These are phyloP conservation scores for Candida methanosorbosa DNA, from an alignment of 805 yeast species.

Conservation along the genomic window DNA sequence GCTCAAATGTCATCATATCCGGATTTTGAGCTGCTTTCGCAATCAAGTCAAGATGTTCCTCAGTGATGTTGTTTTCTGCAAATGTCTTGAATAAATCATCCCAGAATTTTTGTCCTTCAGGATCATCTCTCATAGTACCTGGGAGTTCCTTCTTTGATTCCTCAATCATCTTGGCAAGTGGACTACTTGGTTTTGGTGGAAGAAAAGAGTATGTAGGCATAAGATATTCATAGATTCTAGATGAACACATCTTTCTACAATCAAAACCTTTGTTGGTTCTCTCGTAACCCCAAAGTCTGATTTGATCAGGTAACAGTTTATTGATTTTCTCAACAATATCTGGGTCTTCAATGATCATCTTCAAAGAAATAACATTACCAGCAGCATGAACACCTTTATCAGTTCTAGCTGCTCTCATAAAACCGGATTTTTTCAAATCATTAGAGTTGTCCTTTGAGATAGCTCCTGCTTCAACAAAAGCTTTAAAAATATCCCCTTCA, in stretches of 20 bases:
- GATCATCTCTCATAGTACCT: slow-evolving; percentile 50
- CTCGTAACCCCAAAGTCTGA: slow-evolving; percentile 88
- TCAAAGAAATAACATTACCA: slow-evolving; percentile 81
- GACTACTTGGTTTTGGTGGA: slow-evolving; percentile 78
- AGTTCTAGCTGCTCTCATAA: slow-evolving; percentile 81
- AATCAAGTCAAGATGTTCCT: slow-evolving; percentile 27
- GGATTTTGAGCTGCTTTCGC: slow-evolving; percentile 28
- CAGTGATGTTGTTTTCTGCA: slow-evolving; percentile 28
- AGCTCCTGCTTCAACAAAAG: slow-evolving; percentile 82
- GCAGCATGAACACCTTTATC: slow-evolving; percentile 99
- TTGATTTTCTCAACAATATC: slow-evolving; percentile 71
- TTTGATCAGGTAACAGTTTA: slow-evolving; percentile 67
- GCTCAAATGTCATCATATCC: slow-evolving; percentile 25
- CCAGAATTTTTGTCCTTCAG: slow-evolving; percentile 77
- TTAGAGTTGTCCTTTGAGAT: slow-evolving; percentile 78
- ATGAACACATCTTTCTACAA: slow-evolving; percentile 90
- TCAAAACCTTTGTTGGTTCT: slow-evolving; percentile 88
- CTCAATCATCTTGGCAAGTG: slow-evolving; percentile 51
- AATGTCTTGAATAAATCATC: slow-evolving; percentile 31
- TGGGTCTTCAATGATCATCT: slow-evolving; percentile 75
- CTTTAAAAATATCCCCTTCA: slow-evolving; percentile 81
- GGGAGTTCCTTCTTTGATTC: slow-evolving; percentile 47
- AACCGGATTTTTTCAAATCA: slow-evolving; percentile 80
- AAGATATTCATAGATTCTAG: slow-evolving; percentile 91
- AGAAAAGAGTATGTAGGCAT: slow-evolving; percentile 86